A percentile compares a stretch with the other conserved stretches of the same genome.
Evolutionary conservation across 2,329 filamentous ascomycete species (phyloP).

Genomic region (Eutypella sp.): DNA sequence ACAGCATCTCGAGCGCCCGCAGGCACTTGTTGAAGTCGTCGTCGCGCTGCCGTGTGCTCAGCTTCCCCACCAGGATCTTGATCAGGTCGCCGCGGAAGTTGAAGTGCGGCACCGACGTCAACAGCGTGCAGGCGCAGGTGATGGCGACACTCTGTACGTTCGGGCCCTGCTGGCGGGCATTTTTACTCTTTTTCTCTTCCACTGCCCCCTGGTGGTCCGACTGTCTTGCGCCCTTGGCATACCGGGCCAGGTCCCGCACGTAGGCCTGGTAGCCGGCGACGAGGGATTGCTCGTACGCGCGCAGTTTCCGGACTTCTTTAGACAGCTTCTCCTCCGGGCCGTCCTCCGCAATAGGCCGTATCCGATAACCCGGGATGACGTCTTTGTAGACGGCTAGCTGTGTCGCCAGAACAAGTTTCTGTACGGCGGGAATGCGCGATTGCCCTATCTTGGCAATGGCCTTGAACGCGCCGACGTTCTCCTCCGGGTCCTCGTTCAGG

Average conservation of each 20-base stretch:
- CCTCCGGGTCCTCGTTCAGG: constrained; percentile 90
- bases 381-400: constrained; percentile 92
- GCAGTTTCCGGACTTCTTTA: constrained; percentile 80
- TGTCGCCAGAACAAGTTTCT: constrained; percentile 80
- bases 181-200: constrained; percentile 30
- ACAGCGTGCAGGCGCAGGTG: constrained; percentile 75
- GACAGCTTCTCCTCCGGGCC: constrained; percentile 75
- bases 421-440: constrained; percentile 65
- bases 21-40: constrained; percentile 73
- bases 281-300: constrained; percentile 82
- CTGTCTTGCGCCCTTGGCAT: constrained; percentile 47
- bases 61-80: constrained; percentile 78
- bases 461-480: constrained; percentile 76
- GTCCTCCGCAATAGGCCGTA: constrained; percentile 74
- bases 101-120: constrained; percentile 87
- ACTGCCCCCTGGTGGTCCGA: constrained; percentile 1
- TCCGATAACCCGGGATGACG: constrained; percentile 92
- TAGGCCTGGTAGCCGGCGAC: constrained; percentile 82
- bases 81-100: constrained; percentile 89
- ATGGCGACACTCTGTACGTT: constrained; percentile 71
- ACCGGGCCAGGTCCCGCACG: constrained; percentile 65
- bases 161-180: constrained; percentile 32
- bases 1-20: constrained; percentile 74
- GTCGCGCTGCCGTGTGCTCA: constrained; percentile 69
- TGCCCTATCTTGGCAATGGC: constrained; percentile 68